Evolutionary conservation across 2,329 filamentous ascomycete species (phyloP), one percentile per base, ranked within the genome.

Genomic region (Emydomyces testavorans): DNA sequence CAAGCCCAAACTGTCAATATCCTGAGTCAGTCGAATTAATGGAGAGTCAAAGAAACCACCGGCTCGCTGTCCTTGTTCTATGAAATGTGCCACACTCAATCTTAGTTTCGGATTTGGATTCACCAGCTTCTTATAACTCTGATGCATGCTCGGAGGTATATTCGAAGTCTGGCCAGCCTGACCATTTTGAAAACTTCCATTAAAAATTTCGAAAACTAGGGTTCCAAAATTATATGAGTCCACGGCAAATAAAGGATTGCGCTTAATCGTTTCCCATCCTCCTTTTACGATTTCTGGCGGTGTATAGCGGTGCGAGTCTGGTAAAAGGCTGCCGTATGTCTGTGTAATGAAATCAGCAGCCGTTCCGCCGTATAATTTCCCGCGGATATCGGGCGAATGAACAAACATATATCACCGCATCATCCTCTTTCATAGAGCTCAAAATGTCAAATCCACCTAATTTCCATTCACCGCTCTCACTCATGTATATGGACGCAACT

Each of bases 401-500:
- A 62, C 69, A 53, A 53, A 86, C 82, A 62, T 93, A 95, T 60
- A 98, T 89, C 40, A 94, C 74, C 7, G 89, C 87, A 57, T 96
- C 87, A 52, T 96, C 89, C 49, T 96, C 92, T 60, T 95, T 96
- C 69, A 96, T 82, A 31, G 84, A 95, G 67, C 89, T 96, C 50
- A 96, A 66, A 4, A 94, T 77, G 56, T 98, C 92, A 57, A 98
- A 94, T 0, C 92, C 92, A 16, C 84, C 89, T 1, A 98, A 71
- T 61, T 93, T 96, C 92, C 92, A 98, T 68, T 98, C 92, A 50
- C 92, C 92, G 60, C 92, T 95, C 62, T 96, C 90, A 52, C 87
- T 88, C 3, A 86, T 92, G 65, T 89, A 98, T 54, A 98, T 75
- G 0, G 90, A 94, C 0, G 85, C 84, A 16, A 85, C 83, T 53